Evolutionary conservation across 306 rosid species (phyloP).

Genomic region (Quercus mongolica): DNA sequence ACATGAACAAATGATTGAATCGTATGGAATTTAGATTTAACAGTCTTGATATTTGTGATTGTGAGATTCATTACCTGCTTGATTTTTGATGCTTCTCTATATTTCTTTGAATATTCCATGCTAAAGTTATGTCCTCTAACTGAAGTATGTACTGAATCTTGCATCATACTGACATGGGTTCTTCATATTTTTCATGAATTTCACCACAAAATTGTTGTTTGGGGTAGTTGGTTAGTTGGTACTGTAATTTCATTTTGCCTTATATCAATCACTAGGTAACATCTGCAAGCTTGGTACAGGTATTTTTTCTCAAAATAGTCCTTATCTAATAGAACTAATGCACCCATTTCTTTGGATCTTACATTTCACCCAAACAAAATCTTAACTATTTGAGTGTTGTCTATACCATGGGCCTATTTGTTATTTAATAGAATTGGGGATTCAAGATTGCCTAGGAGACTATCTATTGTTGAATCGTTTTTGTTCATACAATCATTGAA

Average conservation of each 20-base stretch:
- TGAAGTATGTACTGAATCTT: not conserved
- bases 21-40: not conserved
- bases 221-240: constrained; percentile 41
- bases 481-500: too few species aligned
- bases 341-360: too few species aligned
- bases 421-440: constrained; percentile 48
- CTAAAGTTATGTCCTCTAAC: not conserved
- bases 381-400: constrained; percentile 2
- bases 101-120: not conserved
- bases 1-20: not conserved
- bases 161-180: not conserved
- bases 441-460: constrained; percentile 57
- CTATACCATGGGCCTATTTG: constrained; percentile 51
- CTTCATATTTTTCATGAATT: constrained; percentile 60
- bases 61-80: not conserved
- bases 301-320: too few species aligned
- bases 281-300: not conserved
- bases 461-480: too few species aligned
- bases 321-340: too few species aligned
- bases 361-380: not conserved
- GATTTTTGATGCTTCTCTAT: not conserved
- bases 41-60: not conserved
- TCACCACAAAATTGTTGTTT: constrained; percentile 61
- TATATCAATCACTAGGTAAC: constrained; percentile 55
- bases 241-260: constrained; percentile 73